Percentiles rank a stretch among this genome's conserved stretches.
Conservation (phyloP, 805 yeast genomes). For the Candida qinlingensis region DNA sequence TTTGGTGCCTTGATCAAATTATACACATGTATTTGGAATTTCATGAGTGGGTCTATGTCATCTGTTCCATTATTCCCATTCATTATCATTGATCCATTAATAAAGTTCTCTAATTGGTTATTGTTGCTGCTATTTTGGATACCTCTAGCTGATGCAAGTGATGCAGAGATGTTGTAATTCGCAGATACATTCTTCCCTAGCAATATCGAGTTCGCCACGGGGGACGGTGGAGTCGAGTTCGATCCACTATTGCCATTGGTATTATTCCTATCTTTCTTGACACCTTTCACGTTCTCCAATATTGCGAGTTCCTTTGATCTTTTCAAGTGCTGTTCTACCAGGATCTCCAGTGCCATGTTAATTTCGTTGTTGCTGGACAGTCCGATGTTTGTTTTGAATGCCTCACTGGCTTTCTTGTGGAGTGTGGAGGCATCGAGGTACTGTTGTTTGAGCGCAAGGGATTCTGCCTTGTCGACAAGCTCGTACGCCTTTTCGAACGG, state of each 20-base stretch:
- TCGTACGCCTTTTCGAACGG: constrained; percentile 36
- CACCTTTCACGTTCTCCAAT: constrained; percentile 4
- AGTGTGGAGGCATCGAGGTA: constrained; percentile 34
- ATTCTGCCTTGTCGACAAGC: constrained; percentile 49
- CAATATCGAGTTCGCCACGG: background rate
- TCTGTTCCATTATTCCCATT: constrained; percentile 4
- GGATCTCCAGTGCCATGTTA: constrained; percentile 24
- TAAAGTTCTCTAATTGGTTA: background rate
- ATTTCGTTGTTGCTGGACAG: constrained; percentile 25
- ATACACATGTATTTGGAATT: constrained; percentile 19
- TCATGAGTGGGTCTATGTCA: constrained; percentile 17
- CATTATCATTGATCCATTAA: constrained; percentile 1
- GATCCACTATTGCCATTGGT: background rate
- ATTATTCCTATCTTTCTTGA: background rate
- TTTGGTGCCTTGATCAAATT: constrained; percentile 19
- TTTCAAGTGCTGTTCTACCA: constrained; percentile 25
- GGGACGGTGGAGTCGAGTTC: background rate
- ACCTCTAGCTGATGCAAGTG: constrained; percentile 14
- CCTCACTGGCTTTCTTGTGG: constrained; percentile 33
- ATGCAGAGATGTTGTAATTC: constrained; percentile 4
- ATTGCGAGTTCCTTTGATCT: constrained; percentile 28
- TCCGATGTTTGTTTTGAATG: constrained; percentile 25
- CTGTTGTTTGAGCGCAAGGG: constrained; percentile 38
- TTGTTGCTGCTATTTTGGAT: constrained; percentile 1
- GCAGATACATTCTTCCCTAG: constrained; percentile 1